phyloP scores from a whole-genome alignment of 345 rosid species.

The Lepidium didymum region DNA sequence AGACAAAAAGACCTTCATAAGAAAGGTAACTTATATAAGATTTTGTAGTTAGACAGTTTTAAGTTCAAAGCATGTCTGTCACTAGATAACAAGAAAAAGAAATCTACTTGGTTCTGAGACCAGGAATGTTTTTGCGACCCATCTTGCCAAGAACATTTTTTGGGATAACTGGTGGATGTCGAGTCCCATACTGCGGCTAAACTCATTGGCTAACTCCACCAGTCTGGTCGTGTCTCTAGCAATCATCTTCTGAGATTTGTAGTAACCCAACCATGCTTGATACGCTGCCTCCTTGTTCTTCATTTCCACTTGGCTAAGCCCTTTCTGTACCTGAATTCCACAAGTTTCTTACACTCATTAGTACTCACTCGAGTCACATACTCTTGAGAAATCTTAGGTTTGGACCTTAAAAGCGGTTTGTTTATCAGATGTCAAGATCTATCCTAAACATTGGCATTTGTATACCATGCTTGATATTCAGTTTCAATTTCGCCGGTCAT shows the following conservation, averaged over 20 bases:
- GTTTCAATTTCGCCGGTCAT: no score
- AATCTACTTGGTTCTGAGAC: constrained; percentile 62
- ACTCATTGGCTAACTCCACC: constrained; percentile 91
- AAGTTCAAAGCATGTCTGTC: not conserved
- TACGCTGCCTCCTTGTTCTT: constrained; percentile 84
- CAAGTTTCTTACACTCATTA: constrained; percentile 15
- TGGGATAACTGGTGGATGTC: constrained; percentile 77
- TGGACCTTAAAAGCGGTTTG: not conserved
- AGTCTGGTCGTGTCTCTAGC: constrained; percentile 65
- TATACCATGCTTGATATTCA: not conserved
- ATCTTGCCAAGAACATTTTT: constrained; percentile 74
- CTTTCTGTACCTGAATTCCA: constrained; percentile 56
- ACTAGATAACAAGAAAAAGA: not conserved
- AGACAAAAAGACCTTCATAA: not conserved
- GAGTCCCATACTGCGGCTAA: constrained; percentile 94
- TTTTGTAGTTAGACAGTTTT: not conserved
- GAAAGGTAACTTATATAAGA: not conserved
- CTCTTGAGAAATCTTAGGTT: not conserved
- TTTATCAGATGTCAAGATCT: not conserved
- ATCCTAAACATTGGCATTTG: not conserved
- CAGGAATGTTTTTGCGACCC: constrained; percentile 89
- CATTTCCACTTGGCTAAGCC: constrained; percentile 73
- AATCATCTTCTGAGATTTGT: constrained; percentile 70
- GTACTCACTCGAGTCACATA: not conserved
- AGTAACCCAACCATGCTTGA: constrained; percentile 97